Evolutionary conservation across 495 filamentous ascomycete species (phyloP), one percentile per base, ranked within the genome.

Genomic region (Paragyromitra xinjiangensis): DNA sequence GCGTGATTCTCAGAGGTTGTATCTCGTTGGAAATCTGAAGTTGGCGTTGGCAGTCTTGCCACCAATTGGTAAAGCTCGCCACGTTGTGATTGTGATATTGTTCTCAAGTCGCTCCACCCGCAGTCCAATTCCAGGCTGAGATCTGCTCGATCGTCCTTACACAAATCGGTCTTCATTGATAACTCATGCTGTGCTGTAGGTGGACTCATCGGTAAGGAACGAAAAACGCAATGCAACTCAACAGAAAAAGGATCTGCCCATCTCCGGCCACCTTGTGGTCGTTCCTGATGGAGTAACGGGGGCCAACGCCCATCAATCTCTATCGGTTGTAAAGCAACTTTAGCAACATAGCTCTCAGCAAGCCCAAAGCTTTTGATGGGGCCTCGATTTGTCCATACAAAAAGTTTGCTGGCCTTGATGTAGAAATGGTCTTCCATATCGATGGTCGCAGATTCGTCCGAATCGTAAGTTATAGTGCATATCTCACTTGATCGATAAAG

Each of bases 341-440:
- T 59, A 9, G 76, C 63, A 42, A 63, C 44, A 51, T 82, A 82
- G 24, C 75, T 76, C 40, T 82, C 80, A 39, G 80, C 76, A 8
- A 82, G 26, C 16, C 61, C 70, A 64, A 69, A 82, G 29, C 71
- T 69, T 45, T 80, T 78, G 55, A 77, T 73, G 11, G 69, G 75
- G 7, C 80, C 71, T 48, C 63, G 77, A 29, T 67, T 80, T 42
- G 76, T 75, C 39, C 69, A 73, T 34, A 82, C 80, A 65, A 71
- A 80, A 40, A 82, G 80, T 61, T 82, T 77, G 56, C 81, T 73
- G n/a, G 72, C 77, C 24, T 77, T 78, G 39, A 82, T 69, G 59
- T 77, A 77, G 39, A 82, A 82, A 37, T 74, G 80, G 34, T 82
- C 81, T 24, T 80, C 77, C 80, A 82, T 80, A 22, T 82, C 63